Base-by-base conservation (phyloP, 352 stramenopile genomes). In the Halophytophthora polymorphica region DNA sequence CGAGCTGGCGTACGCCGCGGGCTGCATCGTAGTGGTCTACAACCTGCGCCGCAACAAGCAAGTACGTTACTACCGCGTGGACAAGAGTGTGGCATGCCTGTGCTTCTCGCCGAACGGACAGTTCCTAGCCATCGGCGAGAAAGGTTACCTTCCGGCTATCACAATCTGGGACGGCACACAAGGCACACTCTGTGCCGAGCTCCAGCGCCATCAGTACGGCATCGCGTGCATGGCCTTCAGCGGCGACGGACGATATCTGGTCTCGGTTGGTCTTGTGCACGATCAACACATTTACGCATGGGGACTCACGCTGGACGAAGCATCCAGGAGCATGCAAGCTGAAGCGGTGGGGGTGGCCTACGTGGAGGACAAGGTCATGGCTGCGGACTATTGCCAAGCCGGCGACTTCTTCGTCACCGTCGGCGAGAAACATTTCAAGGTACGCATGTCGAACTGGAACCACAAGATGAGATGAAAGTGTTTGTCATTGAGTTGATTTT, bases 1-100 rank as follows among this genome's bases (percentile, higher is more conserved):
- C 6, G 84, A 96, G 63, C 72, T 93, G 53, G 87, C 86, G 45
- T 96, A 93, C 58, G 68, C 84, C 3, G 86, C 87, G 3, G 87
- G 87, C 7, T 93, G 83, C 55, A 90, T 95, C 37, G 87, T 96
- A 42, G 87, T 96, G n/a, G 76, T 96, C 39, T 96, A 95, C 77
- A 93, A 90, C 64, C 50, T 91, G 22, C 65, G 82, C 0, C 63
- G 84, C 33, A 87, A 94, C 63, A 93, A 92, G 37, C 87, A 96
- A 38, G 77, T 90, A 53, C 74, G 83, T 3, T 96, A 95, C 65
- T 95, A 95, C 61, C 85, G 84, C 39, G 84, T 93, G 2, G 83
- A 93, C 56, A 94, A 94, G 46, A 64, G 55, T 17, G 86, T 96
- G n/a, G 59, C 80, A 25, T 88, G 84, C 43, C 53, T 95, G 18